A percentile compares a stretch with the other conserved stretches of the same genome.
Conservation (phyloP, 2,329 filamentous ascomycete genomes). For the Aureobasidium melanogenum region DNA sequence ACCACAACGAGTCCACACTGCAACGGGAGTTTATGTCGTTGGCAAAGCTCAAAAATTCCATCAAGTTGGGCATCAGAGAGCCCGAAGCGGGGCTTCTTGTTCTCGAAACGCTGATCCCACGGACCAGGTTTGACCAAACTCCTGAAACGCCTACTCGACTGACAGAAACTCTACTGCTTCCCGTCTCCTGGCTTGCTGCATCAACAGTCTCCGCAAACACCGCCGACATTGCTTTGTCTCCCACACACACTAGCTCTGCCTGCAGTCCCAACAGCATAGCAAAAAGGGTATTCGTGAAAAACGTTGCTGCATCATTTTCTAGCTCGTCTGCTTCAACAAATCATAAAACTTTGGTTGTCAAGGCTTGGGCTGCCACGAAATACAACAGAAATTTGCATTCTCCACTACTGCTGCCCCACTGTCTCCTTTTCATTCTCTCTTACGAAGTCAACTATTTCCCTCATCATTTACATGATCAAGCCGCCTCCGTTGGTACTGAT, state of each 20-base stretch:
- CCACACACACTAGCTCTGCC: neutral
- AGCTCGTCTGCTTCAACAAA: neutral
- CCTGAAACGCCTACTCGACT: neutral
- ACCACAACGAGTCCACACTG: neutral
- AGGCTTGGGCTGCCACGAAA: neutral
- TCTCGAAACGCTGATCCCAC: constrained; percentile 4
- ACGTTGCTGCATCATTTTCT: neutral
- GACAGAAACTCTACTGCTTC: neutral
- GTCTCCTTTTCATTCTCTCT: neutral
- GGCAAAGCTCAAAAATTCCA: neutral
- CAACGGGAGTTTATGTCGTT: neutral
- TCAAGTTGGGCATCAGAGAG: constrained; percentile 8
- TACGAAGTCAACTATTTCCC: neutral
- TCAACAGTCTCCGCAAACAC: neutral
- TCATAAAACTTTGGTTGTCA: neutral
- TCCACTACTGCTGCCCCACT: constrained; percentile 3
- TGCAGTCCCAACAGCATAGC: neutral
- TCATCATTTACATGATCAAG: constrained; percentile 17
- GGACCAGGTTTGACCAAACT: constrained; percentile 7
- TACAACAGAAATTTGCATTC: neutral
- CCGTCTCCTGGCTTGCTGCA: neutral
- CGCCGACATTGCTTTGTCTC: neutral
- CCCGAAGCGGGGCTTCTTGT: constrained; percentile 1
- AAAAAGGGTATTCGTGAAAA: neutral
- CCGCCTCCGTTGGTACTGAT: constrained; percentile 35